Conservation (phyloP, 1,284 basidiomycete species). For the Cryptococcus wingfieldii region DNA sequence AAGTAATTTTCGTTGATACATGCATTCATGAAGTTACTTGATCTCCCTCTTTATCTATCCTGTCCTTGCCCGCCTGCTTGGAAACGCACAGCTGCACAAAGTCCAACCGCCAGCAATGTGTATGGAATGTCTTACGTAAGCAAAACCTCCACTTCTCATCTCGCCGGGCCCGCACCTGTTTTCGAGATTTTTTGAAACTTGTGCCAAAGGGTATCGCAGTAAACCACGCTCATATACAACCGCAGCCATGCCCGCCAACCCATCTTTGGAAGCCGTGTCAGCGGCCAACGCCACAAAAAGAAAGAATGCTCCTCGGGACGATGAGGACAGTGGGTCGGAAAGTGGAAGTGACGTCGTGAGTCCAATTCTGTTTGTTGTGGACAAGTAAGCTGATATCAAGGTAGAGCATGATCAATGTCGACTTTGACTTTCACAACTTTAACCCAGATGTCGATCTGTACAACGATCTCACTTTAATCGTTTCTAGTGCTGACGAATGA, state of each 20-base stretch:
- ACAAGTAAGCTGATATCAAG: background rate
- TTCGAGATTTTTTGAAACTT: background rate
- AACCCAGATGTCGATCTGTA: slow-evolving; percentile 72
- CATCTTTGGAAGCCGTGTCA: slow-evolving; percentile 15
- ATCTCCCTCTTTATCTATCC: too few relatives aligned
- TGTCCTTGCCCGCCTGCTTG: too few relatives aligned
- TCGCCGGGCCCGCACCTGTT: background rate
- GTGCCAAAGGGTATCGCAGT: background rate
- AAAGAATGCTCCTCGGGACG: slow-evolving; percentile 38
- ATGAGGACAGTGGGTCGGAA: slow-evolving; percentile 36
- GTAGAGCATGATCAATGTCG: slow-evolving; percentile 69
- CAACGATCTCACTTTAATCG: slow-evolving; percentile 2
- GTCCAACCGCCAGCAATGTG: too few relatives aligned
- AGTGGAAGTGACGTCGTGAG: slow-evolving; percentile 41
- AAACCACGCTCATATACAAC: background rate
- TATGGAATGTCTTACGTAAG: too few relatives aligned
- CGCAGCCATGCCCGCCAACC: background rate
- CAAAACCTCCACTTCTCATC: too few relatives aligned
- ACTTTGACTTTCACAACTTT: slow-evolving; percentile 88
- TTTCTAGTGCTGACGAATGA: background rate
- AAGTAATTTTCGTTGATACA: too few relatives aligned
- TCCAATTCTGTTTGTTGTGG: background rate
- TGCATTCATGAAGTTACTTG: background rate
- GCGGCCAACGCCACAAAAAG: slow-evolving; percentile 26
- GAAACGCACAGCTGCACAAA: too few relatives aligned